Percentiles rank a stretch among this genome's conserved stretches.
phyloP scores from a whole-genome alignment of 1,284 basidiomycete genomes.

The Ustilago xerochloae region DNA sequence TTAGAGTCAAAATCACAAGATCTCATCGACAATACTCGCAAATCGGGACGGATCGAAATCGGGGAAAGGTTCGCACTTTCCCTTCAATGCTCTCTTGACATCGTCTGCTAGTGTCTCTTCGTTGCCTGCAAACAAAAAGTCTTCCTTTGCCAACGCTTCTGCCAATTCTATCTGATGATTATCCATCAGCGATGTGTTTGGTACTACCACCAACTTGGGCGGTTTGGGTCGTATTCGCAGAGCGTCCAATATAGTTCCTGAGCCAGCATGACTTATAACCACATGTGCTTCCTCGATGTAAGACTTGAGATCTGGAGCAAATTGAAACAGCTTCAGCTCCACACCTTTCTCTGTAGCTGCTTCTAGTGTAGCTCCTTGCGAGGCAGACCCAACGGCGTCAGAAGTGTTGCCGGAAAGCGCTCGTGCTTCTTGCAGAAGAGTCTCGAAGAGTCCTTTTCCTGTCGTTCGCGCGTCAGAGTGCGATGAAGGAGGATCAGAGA shows the following conservation, averaged over 20 bases:
- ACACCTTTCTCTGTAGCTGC: constrained; percentile 26
- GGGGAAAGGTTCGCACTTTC: constrained; percentile 16
- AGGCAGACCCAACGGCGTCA: background rate
- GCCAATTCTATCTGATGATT: constrained; percentile 95
- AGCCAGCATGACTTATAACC: constrained; percentile 92
- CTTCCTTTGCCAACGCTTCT: constrained; percentile 72
- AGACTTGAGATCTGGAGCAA: constrained; percentile 37
- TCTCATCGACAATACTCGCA: constrained; percentile 26
- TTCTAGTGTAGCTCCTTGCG: constrained; percentile 25
- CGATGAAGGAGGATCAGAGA: background rate
- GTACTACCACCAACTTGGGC: constrained; percentile 85
- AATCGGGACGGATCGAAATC: constrained; percentile 47
- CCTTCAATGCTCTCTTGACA: constrained; percentile 11
- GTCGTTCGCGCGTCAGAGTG: background rate
- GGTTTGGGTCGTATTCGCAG: constrained; percentile 72
- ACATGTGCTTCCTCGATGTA: constrained; percentile 76
- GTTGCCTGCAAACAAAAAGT: constrained; percentile 25
- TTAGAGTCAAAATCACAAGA: constrained; percentile 12
- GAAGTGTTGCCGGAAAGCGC: constrained; percentile 9
- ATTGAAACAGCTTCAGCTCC: constrained; percentile 47
- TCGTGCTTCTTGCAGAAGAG: constrained; percentile 32
- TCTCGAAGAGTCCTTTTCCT: constrained; percentile 23
- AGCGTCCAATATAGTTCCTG: constrained; percentile 91
- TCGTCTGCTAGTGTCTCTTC: constrained; percentile 30
- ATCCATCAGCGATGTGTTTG: constrained; percentile 87